Evolutionary conservation across 2,329 filamentous ascomycete genomes (phyloP).

Genomic region (Beauveria medogensis): DNA sequence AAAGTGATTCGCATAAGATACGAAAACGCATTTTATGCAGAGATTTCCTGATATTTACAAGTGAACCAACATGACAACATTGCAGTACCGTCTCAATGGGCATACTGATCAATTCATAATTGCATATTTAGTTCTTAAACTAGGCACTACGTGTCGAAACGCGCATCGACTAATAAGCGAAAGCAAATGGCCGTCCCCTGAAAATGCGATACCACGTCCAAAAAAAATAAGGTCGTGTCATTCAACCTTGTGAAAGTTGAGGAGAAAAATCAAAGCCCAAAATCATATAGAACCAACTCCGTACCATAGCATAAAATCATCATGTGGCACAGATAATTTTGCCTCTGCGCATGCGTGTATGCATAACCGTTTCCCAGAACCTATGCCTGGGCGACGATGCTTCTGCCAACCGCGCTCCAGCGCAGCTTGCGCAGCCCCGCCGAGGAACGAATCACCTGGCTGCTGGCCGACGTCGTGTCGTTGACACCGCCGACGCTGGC

Average conservation of each 20-base stretch:
- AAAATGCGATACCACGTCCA: neutral
- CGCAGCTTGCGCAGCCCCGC: conserved; percentile 44
- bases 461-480: conserved; percentile 40
- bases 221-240: neutral
- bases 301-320: neutral
- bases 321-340: conserved; percentile 1
- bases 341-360: conserved; percentile 4
- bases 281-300: neutral
- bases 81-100: neutral
- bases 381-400: conserved; percentile 33
- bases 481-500: conserved; percentile 33
- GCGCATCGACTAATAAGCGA: neutral
- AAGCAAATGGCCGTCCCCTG: neutral
- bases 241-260: no score
- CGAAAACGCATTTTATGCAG: no score
- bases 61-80: no score
- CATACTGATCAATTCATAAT: neutral
- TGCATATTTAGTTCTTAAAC: neutral
- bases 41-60: no score
- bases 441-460: conserved; percentile 45
- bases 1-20: no score
- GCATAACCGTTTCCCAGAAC: neutral
- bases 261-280: neutral
- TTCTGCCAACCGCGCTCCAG: conserved; percentile 46
- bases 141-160: neutral